Base-by-base conservation (phyloP, 2,329 filamentous ascomycete species). In the Cucurbitaria berberidis region DNA sequence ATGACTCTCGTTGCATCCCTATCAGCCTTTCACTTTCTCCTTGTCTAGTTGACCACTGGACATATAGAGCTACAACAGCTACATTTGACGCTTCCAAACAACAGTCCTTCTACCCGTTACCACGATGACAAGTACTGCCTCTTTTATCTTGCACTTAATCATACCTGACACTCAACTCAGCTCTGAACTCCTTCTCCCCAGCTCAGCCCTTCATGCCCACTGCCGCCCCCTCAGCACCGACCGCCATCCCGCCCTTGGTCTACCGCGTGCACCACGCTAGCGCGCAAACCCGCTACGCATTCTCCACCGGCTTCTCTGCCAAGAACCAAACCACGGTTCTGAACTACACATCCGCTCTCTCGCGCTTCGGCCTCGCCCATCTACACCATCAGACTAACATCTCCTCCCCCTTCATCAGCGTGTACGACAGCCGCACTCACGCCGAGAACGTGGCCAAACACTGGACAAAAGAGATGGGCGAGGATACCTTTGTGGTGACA, bases 241-340 rank as follows among this genome's bases (percentile, higher is more conserved):
- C 61, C 18, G 44, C 51, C 22, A 62, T 73, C 34, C 70, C 70
- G 0, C 5, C 59, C 8, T 39, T 62, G 5, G 67, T 74, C 50
- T 74, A 70, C 59, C 69, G 72, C 22, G 58, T 73, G 3, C 68
- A 74, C 41, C 66, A 59, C 39, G 27, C 59, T 27, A 45, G 38
- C 5, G 60, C 69, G 0, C 72, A 73, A 61, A 73, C 72, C 8
- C 59, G 58, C 3, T 74, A 73, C 60, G 41, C 61, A 22, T 71
- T 70, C 60, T 45, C 52, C 38, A 63, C 57, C 0, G 72, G 72
- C 45, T 74, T 74, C 63, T 57, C 48, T 26, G 54, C 70, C 4
- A 73, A 73, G 24, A 74, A 74, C 58, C 72, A 73, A 48, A 68
- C 68, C 42, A 74, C 72, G 1, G 68, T 73, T 49, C 51, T 71